Base-by-base conservation (phyloP, 345 rosid species). In the Rhizophora apiculata region DNA sequence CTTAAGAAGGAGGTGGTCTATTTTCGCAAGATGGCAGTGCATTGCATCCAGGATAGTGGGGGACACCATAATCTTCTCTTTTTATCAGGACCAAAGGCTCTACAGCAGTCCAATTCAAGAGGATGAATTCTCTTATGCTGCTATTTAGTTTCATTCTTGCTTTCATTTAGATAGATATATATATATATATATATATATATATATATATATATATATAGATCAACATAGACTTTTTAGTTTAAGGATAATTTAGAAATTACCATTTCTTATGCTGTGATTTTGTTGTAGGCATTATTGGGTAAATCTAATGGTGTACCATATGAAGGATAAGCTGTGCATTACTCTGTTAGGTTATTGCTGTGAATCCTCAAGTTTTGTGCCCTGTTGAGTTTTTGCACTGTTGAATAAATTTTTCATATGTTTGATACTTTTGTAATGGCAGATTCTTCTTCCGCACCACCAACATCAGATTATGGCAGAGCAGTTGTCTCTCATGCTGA, bases 81-180 rank as follows among this genome's bases (percentile, higher is more conserved):
- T 88, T 74, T 88, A 94, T 74, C 82, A 87, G 65, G 96, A 94
- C 74, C 98, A 94, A 69, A 80, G 96, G 64, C 82, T 94, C 16
- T 89, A 88, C 85, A 74, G 83, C 96, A 88, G 68, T 54, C 79
- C 1, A 58, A 75, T 62, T 68, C 79, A 57, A 74, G 66, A 77
- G 89, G 97, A 89, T 20, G 64, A 43, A 39, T 13, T 32, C 27
- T 19, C 6, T 24, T 15, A 18, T 22, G 49, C 49, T 43, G 49
- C 49, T 43, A 13, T 10, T 20, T 7, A 20, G 58, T 24, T n/a
- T 21, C 3, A 54, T 24, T 11, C 18, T 43, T 43, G 29, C 13
- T 22, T 55, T 26, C 29, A 13, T 15, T 0, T 54, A 9, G 2
- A 8, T 15, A 8, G 1, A 24, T 24, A 24, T 24, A 24, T 54